Evolutionary conservation across 2,329 filamentous ascomycete genomes (phyloP).

Genomic region (Diaporthe ilicicola): DNA sequence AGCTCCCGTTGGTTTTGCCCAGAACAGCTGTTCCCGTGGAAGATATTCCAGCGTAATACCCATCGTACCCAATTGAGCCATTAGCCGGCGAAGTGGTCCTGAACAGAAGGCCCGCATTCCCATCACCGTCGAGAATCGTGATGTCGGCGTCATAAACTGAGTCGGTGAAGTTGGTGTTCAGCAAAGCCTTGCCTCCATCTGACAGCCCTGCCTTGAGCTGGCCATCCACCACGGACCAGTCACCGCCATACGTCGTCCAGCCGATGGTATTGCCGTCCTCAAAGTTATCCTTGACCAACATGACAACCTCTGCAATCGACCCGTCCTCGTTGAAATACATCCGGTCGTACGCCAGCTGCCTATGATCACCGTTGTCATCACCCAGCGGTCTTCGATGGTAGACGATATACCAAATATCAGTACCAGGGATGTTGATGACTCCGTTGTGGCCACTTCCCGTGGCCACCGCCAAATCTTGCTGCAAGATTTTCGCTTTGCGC

Average conservation of each 20-base stretch:
- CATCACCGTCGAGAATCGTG: conserved; percentile 31
- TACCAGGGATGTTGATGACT: conserved; percentile 48
- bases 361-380: conserved; percentile 55
- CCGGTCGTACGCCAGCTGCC: conserved; percentile 56
- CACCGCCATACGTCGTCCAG: conserved; percentile 44
- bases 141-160: conserved; percentile 44
- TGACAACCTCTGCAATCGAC: conserved; percentile 51
- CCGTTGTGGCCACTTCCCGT: conserved; percentile 52
- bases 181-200: conserved; percentile 39
- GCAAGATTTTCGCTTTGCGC: conserved; percentile 47
- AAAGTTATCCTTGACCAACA: conserved; percentile 55
- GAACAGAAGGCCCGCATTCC: conserved; percentile 48
- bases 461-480: conserved; percentile 45
- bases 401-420: conserved; percentile 53
- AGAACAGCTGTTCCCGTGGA: conserved; percentile 38
- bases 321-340: conserved; percentile 55
- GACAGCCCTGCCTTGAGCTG: conserved; percentile 38
- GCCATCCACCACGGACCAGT: conserved; percentile 40
- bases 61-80: conserved; percentile 37
- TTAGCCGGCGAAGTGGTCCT: conserved; percentile 39
- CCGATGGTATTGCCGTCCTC: conserved; percentile 48
- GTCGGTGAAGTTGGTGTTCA: conserved; percentile 49
- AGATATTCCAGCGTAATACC: conserved; percentile 44
- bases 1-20: conserved; percentile 36
- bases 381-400: conserved; percentile 56